Percentiles rank a stretch among this genome's conserved stretches.
Evolutionary conservation across 352 stramenopile species (phyloP).

Genomic region (Globisporangium heterothallicum): DNA sequence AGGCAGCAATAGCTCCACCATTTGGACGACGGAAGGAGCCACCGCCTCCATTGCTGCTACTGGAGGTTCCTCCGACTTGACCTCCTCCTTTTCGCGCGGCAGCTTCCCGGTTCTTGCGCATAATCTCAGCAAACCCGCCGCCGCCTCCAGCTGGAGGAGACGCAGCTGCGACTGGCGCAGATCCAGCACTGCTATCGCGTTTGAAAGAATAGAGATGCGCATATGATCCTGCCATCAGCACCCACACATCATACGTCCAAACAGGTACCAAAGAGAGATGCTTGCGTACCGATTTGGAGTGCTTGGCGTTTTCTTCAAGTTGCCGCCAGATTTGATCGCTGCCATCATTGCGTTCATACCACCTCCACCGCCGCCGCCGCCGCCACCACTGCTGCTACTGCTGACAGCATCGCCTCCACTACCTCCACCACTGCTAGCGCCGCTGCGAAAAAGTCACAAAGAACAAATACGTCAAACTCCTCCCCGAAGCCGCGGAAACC

Average conservation of each 20-base stretch:
- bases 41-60: conserved; percentile 9
- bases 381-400: conserved; percentile 8
- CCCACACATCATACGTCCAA: too few relatives aligned
- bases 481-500: background rate
- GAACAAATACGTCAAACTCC: background rate
- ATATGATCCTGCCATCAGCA: too few relatives aligned
- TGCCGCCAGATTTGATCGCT: conserved; percentile 65
- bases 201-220: background rate
- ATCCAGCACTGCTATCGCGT: conserved; percentile 3
- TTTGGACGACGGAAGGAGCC: conserved; percentile 11
- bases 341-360: conserved; percentile 67
- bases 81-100: conserved; percentile 47
- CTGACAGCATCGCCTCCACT: conserved; percentile 9
- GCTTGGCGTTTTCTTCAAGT: conserved; percentile 48
- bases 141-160: conserved; percentile 18
- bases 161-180: background rate
- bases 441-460: background rate
- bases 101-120: conserved; percentile 85
- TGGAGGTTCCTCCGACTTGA: conserved; percentile 10
- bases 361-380: conserved; percentile 16
- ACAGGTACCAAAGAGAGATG: background rate
- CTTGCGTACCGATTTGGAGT: conserved; percentile 19
- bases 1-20: background rate
- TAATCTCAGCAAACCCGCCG: conserved; percentile 85
- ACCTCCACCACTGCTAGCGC: background rate